phyloP scores from a whole-genome alignment of 2,329 filamentous ascomycete species.

The Cladosporium cucumerinum region DNA sequence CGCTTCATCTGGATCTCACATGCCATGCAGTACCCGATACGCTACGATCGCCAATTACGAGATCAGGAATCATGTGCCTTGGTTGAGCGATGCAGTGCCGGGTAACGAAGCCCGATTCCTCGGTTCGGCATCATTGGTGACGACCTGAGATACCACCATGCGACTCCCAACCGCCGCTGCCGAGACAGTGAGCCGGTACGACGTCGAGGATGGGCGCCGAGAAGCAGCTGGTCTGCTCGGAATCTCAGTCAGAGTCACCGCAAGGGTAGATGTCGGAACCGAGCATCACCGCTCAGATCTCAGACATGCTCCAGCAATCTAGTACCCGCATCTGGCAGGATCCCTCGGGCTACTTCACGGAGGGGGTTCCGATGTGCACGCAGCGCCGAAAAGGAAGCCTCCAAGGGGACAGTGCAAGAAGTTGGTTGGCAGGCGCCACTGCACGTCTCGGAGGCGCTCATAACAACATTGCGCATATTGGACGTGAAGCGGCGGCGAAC shows the following conservation, averaged over 20 bases:
- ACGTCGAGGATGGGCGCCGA: background rate
- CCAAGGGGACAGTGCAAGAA: background rate
- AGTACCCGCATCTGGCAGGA: background rate
- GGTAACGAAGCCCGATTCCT: background rate
- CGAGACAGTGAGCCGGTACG: background rate
- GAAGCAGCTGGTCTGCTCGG: constrained; percentile 14
- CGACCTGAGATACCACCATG: background rate
- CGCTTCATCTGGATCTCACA: background rate
- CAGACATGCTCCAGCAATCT: background rate
- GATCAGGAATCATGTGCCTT: background rate
- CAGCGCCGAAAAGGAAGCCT: background rate
- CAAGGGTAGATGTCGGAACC: background rate
- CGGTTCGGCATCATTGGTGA: background rate
- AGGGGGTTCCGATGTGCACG: background rate
- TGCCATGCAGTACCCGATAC: background rate
- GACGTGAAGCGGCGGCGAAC: background rate
- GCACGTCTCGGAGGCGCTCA: background rate
- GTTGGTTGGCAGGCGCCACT: background rate
- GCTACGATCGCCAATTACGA: constrained; percentile 2
- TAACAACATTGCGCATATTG: background rate
- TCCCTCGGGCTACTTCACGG: background rate
- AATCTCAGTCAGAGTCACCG: constrained; percentile 2
- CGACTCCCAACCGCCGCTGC: background rate
- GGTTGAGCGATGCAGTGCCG: background rate
- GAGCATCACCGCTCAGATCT: constrained; percentile 16